Base-by-base conservation (phyloP, 257 asterid species). In the Gentiana macrophylla region DNA sequence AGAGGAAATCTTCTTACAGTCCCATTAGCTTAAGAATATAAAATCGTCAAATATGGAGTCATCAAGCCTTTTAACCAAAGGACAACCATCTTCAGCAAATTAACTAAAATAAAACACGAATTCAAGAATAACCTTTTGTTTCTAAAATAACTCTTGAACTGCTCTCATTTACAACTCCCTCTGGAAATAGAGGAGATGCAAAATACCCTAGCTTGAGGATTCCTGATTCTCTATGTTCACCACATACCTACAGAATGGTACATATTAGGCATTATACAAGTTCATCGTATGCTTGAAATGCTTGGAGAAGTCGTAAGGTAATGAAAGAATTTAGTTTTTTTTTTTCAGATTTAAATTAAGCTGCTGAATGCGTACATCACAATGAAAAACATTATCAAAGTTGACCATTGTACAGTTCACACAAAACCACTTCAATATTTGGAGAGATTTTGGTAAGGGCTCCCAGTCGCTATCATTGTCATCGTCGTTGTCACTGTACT, bases 151-250 rank as follows among this genome's bases (percentile, higher is more conserved):
- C 64, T 47, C 63, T 75, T 36, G 74, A 57, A 62, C 67, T 81
- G 61, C 67, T 71, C 66, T 60, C 65, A 57, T 54, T 52, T 37
- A 53, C 60, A 57, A 49, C 74, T 38, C 67, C 79, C 63, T 69
- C 80, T 60, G 77, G 73, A 60, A 66, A 61, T 49, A 61, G 50
- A 36, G 95, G 74, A 61, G 90, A 72, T 52, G 98, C 89, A 60
- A 79, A 68, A 73, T 63, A 83, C 8, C 98, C 97, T 46, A 63
- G 82, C 74, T 68, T 77, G n/a, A 88, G 77, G 60, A 92, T 85
- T 56, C 95, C 98, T 60, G 98, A 92, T 65, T 71, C 80, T 71
- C 83, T 85, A 72, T 85, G 93, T 64, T 92, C 98, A 55, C 88
- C 89, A 54, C 99, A 92, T 34, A 81, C 65, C 97, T 92, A 74